Evolutionary conservation across 148 eudicot species (phyloP).

Genomic region (Silene latifolia): DNA sequence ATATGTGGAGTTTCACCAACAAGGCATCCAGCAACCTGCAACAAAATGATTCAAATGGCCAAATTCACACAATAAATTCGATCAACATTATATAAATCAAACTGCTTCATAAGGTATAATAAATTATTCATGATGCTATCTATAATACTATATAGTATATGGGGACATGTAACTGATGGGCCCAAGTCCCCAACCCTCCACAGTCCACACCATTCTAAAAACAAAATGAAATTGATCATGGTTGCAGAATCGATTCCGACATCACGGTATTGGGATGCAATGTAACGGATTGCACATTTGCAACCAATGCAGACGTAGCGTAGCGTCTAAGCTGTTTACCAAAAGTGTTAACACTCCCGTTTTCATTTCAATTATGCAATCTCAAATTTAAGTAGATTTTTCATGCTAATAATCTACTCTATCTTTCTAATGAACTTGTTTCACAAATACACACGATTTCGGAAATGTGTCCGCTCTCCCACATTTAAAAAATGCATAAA

Average conservation of each 20-base stretch:
- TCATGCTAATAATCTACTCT: neutral
- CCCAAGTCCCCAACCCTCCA: neutral
- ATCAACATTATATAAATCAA: neutral
- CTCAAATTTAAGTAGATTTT: too few relatives aligned
- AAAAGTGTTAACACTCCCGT: too few relatives aligned
- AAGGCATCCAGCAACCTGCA: conserved; percentile 81
- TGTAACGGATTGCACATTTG: neutral
- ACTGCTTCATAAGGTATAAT: neutral
- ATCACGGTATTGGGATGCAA: neutral
- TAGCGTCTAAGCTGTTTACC: too few relatives aligned
- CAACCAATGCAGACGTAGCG: too few relatives aligned
- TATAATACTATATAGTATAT: neutral
- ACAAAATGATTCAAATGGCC: conserved; percentile 1
- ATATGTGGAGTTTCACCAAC: conserved; percentile 88
- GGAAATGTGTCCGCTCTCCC: too few relatives aligned
- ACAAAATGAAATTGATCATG: neutral
- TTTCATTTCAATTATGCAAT: too few relatives aligned
- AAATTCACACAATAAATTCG: neutral
- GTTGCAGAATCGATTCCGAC: neutral
- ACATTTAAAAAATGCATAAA: too few relatives aligned
- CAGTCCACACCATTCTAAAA: neutral
- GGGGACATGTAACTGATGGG: neutral
- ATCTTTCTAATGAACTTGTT: neutral
- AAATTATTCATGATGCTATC: neutral
- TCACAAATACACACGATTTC: neutral